Conservation (phyloP, 140 eudicot species). For the Oenanthe javanica region DNA sequence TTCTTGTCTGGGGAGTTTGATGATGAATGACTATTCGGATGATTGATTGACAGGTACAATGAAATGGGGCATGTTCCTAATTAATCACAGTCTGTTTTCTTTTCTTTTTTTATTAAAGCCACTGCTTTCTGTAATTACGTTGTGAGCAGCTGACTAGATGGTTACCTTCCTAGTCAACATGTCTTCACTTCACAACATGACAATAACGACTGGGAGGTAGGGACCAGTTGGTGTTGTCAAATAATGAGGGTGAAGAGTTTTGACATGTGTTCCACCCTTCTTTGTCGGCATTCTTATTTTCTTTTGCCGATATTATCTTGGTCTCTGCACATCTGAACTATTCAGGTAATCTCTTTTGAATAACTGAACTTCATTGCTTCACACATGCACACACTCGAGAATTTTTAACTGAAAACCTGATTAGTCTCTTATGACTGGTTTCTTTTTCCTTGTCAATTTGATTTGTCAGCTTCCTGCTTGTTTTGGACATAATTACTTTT, state of each 20-base stretch:
- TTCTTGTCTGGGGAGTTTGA: neutral
- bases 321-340: neutral
- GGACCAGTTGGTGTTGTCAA: neutral
- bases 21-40: neutral
- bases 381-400: neutral
- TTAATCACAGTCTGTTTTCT: neutral
- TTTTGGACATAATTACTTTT: neutral
- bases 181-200: neutral
- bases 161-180: neutral
- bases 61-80: neutral
- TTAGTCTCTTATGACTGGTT: neutral
- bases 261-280: neutral
- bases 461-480: neutral
- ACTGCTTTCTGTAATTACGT: neutral
- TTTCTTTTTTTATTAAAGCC: too few relatives aligned
- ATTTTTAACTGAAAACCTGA: neutral
- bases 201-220: neutral
- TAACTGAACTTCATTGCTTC: neutral
- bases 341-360: neutral
- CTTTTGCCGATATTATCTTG: neutral
- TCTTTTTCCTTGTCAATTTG: constrained; percentile 1
- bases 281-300: neutral
- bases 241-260: neutral
- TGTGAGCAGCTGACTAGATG: neutral
- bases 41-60: neutral